These are phyloP conservation scores for Cutaneotrichosporon spelunceum DNA, from an alignment of 1,284 basidiomycete species.

Conservation along the genomic window DNA sequence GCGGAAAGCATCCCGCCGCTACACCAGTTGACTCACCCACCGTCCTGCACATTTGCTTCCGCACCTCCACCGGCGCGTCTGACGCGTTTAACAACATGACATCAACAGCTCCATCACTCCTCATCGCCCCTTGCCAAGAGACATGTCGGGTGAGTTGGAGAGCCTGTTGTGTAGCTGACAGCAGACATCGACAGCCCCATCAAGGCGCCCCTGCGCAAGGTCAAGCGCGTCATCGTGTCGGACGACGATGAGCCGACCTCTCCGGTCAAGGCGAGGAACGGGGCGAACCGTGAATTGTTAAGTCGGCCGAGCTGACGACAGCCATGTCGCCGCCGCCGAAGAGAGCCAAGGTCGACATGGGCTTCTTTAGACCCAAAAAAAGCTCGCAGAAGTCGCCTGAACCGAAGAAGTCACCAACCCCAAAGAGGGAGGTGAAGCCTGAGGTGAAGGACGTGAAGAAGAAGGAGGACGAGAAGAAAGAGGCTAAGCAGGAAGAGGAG, in stretches of 20 bases:
- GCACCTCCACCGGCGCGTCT: constrained; percentile 7
- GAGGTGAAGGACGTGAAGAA: constrained; percentile 7
- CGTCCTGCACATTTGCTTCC: neutral
- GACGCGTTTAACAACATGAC: constrained; percentile 8
- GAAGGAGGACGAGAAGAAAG: constrained; percentile 12
- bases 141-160: constrained; percentile 20
- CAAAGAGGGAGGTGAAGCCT: constrained; percentile 8
- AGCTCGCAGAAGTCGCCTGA: neutral
- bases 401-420: constrained; percentile 9
- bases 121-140: neutral
- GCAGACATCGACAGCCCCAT: constrained; percentile 30
- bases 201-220: constrained; percentile 53
- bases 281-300: constrained; percentile 12
- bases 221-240: constrained; percentile 62
- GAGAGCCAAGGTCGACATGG: constrained; percentile 33
- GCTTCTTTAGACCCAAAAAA: constrained; percentile 29
- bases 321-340: constrained; percentile 35
- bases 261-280: constrained; percentile 10
- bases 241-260: constrained; percentile 59
- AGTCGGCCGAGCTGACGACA: neutral
- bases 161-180: constrained; percentile 3
- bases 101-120: neutral
- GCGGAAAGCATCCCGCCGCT: no score
- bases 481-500: neutral
- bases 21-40: constrained; percentile 2